These are phyloP conservation scores for Apiospora rasikravindrae DNA, from an alignment of 2,329 filamentous ascomycete genomes.

Conservation along the genomic window DNA sequence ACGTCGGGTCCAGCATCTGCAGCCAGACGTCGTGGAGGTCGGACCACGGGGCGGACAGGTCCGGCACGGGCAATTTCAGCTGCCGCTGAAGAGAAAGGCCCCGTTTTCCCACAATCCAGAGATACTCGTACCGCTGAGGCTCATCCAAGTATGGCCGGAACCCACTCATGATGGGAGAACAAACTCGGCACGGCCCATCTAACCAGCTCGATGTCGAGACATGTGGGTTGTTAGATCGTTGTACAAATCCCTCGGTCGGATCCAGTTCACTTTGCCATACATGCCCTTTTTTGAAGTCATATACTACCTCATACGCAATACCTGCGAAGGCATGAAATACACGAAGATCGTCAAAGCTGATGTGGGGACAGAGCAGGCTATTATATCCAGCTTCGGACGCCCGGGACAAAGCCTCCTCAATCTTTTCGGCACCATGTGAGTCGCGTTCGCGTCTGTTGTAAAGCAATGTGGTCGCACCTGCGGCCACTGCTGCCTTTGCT, in stretches of 20 bases:
- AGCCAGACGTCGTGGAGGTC: not conserved
- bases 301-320: too few relatives aligned
- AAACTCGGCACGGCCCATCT: not conserved
- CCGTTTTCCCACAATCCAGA: not conserved
- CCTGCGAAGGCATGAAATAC: not conserved
- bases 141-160: too few relatives aligned
- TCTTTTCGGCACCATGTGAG: not conserved
- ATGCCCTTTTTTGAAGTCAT: not conserved
- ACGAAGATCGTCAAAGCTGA: not conserved
- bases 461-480: not conserved
- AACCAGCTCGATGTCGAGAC: too few relatives aligned
- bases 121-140: not conserved
- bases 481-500: not conserved
- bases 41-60: not conserved
- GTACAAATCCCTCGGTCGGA: not conserved
- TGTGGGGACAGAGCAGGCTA: not conserved
- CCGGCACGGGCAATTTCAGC: not conserved
- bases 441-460: not conserved
- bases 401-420: not conserved
- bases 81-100: not conserved
- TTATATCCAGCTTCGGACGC: not conserved
- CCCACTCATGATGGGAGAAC: too few relatives aligned
- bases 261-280: not conserved
- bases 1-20: not conserved
- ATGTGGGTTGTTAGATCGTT: not conserved